phyloP scores from a whole-genome alignment of 306 rosid species.

The Lablab purpureus region DNA sequence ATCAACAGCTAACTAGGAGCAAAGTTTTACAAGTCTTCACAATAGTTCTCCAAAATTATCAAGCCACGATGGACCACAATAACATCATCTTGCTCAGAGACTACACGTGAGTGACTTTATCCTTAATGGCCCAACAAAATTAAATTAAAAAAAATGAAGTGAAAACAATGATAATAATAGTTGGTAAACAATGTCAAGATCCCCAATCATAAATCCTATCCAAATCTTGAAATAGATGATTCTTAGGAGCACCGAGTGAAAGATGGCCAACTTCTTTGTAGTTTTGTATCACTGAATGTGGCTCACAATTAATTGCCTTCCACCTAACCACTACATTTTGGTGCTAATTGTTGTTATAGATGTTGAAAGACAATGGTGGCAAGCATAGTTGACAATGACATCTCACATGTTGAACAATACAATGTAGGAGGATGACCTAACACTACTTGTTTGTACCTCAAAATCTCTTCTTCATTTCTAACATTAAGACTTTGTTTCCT shows the following conservation, averaged over 20 bases:
- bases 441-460: background rate
- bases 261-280: background rate
- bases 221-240: slow-evolving; percentile 7
- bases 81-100: background rate
- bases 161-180: background rate
- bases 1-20: too few species aligned
- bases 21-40: too few species aligned
- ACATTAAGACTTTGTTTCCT: slow-evolving; percentile 8
- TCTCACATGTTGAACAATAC: slow-evolving; percentile 5
- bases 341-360: background rate
- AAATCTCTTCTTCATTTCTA: slow-evolving; percentile 3
- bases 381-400: slow-evolving; percentile 2
- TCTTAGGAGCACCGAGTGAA: background rate
- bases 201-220: background rate
- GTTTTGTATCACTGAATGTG: background rate
- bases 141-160: background rate
- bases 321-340: slow-evolving; percentile 12
- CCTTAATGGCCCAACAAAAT: background rate
- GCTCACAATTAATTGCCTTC: background rate
- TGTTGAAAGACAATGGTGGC: slow-evolving; percentile 6
- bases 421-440: background rate
- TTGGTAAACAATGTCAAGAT: background rate
- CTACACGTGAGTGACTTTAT: background rate
- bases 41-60: background rate
- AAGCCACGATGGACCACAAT: background rate